These are phyloP conservation scores for Salvia sclarea DNA, from an alignment of 305 asterid species.

Conservation along the genomic window DNA sequence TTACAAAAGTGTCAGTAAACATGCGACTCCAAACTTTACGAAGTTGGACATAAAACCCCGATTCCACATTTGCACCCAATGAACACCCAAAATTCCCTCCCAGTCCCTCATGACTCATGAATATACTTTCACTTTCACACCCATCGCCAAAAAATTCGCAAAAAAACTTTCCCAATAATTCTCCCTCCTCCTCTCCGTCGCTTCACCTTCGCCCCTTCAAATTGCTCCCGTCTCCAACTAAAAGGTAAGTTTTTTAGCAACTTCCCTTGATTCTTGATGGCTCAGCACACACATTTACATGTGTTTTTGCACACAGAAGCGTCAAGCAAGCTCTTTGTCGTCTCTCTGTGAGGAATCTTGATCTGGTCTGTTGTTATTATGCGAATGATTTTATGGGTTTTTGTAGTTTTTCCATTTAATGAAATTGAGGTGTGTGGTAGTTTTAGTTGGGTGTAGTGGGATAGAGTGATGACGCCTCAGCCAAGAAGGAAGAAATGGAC, in stretches of 20 bases:
- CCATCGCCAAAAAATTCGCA: conserved; percentile 21
- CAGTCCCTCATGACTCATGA: conserved; percentile 22
- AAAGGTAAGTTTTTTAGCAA: conserved; percentile 21
- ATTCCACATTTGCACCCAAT: conserved; percentile 24
- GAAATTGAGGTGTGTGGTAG: conserved; percentile 25
- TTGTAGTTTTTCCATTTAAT: conserved; percentile 21
- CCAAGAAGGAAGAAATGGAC: conserved; percentile 96
- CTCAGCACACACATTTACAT: conserved; percentile 15
- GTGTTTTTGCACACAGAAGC: conserved; percentile 18
- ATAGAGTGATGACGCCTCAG: conserved; percentile 67
- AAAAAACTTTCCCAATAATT: conserved; percentile 23
- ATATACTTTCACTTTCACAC: conserved; percentile 30
- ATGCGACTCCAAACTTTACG: not conserved
- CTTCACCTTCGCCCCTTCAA: conserved; percentile 21
- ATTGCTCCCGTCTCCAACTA: not conserved
- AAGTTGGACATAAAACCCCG: conserved; percentile 6
- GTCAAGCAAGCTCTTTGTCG: conserved; percentile 1
- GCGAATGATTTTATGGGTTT: conserved; percentile 8
- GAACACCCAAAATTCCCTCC: conserved; percentile 1
- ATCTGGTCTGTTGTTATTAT: conserved; percentile 27
- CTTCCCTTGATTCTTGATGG: conserved; percentile 20
- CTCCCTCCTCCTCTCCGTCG: not conserved
- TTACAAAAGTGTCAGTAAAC: not conserved
- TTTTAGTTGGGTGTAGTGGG: conserved; percentile 33
- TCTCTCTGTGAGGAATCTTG: conserved; percentile 34